phyloP scores from a whole-genome alignment of 768 basidiomycete genomes.

The Amanita polypyramis region DNA sequence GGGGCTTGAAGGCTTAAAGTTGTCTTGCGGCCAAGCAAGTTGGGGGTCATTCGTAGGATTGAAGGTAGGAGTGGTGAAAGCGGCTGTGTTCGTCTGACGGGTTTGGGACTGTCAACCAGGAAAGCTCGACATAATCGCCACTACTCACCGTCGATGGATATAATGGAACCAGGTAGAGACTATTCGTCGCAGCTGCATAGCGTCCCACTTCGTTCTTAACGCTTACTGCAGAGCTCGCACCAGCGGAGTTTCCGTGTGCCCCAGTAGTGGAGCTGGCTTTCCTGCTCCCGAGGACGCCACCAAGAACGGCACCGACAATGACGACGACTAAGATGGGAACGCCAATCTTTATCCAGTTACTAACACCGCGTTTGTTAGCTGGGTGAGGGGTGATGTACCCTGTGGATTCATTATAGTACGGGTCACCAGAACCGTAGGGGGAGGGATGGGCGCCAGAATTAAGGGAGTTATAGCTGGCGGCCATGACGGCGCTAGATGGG shows the following conservation, averaged over 20 bases:
- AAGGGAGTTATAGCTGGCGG: slow-evolving; percentile 22
- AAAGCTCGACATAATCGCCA: neutral
- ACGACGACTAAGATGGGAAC: slow-evolving; percentile 55
- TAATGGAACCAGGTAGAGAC: slow-evolving; percentile 69
- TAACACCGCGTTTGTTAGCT: slow-evolving; percentile 37
- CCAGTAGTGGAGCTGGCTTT: slow-evolving; percentile 27
- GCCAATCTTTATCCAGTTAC: slow-evolving; percentile 71
- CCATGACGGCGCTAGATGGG: slow-evolving; percentile 19
- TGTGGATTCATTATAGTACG: slow-evolving; percentile 59
- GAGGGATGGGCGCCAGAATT: slow-evolving; percentile 16
- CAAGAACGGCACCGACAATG: slow-evolving; percentile 59
- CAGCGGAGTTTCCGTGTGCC: slow-evolving; percentile 21
- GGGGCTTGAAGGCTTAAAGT: slow-evolving; percentile 60
- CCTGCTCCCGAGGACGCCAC: slow-evolving; percentile 71
- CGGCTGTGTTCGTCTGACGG: slow-evolving; percentile 61
- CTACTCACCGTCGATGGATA: slow-evolving; percentile 81
- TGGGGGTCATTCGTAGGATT: slow-evolving; percentile 37
- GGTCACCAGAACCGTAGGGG: slow-evolving; percentile 45
- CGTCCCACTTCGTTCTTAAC: slow-evolving; percentile 51
- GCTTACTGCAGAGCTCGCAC: slow-evolving; percentile 46
- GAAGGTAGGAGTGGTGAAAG: slow-evolving; percentile 66
- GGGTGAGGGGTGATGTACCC: slow-evolving; percentile 52
- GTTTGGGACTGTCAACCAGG: neutral
- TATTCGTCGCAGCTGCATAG: slow-evolving; percentile 72
- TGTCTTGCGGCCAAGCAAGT: slow-evolving; percentile 71